These are phyloP conservation scores for Auricularia heimuer DNA, from an alignment of 768 basidiomycete species.

Conservation along the genomic window DNA sequence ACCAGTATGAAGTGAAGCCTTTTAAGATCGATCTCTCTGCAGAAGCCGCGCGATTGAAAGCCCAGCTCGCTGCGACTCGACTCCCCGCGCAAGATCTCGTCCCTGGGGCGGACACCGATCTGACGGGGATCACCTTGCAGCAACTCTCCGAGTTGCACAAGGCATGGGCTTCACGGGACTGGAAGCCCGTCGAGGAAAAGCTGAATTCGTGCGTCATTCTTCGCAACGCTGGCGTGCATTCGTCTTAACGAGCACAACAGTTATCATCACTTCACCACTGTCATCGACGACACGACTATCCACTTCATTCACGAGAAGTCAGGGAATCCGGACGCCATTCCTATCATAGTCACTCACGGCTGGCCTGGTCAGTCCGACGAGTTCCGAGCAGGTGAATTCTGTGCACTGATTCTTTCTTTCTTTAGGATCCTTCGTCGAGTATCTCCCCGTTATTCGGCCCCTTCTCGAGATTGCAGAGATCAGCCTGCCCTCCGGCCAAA, in stretches of 20 bases:
- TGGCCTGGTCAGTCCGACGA: conserved; percentile 4
- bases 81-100: too few relatives aligned
- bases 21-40: too few relatives aligned
- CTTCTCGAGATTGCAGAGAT: background rate
- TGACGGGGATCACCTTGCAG: too few relatives aligned
- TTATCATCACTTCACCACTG: conserved; percentile 5
- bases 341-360: conserved; percentile 8
- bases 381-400: background rate
- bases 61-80: too few relatives aligned
- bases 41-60: too few relatives aligned
- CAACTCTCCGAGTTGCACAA: too few relatives aligned
- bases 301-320: conserved; percentile 9
- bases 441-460: conserved; percentile 1
- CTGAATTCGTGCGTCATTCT: too few relatives aligned
- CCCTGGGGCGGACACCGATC: too few relatives aligned
- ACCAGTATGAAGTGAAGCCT: too few relatives aligned
- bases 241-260: background rate
- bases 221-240: too few relatives aligned
- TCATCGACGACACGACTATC: conserved; percentile 6
- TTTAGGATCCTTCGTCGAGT: conserved; percentile 5
- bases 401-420: background rate
- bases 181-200: too few relatives aligned
- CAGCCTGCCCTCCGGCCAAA: background rate
- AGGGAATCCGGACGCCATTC: conserved; percentile 1
- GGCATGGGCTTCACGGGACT: too few relatives aligned